A percentile compares a stretch with the other conserved stretches of the same genome.
Evolutionary conservation across 176 grass and related monocot genomes (phyloP).

Genomic region (Elymus sibiricus): DNA sequence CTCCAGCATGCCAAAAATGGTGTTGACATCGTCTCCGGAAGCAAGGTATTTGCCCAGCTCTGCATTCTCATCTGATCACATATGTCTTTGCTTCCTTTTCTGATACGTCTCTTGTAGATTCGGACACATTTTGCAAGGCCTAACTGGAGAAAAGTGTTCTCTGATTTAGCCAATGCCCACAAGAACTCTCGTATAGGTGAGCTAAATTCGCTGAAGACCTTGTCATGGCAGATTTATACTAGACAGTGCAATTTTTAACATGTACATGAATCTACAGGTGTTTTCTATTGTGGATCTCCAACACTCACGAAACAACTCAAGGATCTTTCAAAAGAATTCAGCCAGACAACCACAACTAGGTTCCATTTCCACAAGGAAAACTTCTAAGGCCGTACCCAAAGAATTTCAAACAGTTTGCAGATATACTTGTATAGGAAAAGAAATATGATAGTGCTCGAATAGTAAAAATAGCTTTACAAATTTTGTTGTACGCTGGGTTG

Average conservation of each 20-base stretch:
- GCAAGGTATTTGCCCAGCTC: slow-evolving; percentile 46
- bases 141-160: slow-evolving; percentile 98
- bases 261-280: slow-evolving; percentile 56
- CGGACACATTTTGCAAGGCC: slow-evolving; percentile 97
- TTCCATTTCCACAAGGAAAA: slow-evolving; percentile 99
- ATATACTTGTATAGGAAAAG: slow-evolving; percentile 56
- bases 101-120: slow-evolving; percentile 52
- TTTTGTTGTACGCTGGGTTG: slow-evolving; percentile 44
- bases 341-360: slow-evolving; percentile 76
- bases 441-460: slow-evolving; percentile 36
- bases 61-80: not conserved
- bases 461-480: slow-evolving; percentile 52
- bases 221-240: slow-evolving; percentile 1
- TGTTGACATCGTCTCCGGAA: slow-evolving; percentile 91
- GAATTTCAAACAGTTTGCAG: slow-evolving; percentile 24
- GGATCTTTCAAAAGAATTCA: slow-evolving; percentile 94
- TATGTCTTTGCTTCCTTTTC: not conserved
- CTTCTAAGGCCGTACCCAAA: slow-evolving; percentile 49
- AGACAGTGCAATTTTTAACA: not conserved
- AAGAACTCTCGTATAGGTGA: slow-evolving; percentile 87
- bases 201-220: not conserved
- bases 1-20: slow-evolving; percentile 96
- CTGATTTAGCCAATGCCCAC: slow-evolving; percentile 75
- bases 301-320: slow-evolving; percentile 74
- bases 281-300: slow-evolving; percentile 94